Evolutionary conservation across 2,329 filamentous ascomycete genomes (phyloP).

Genomic region (Gremmenia infestans): DNA sequence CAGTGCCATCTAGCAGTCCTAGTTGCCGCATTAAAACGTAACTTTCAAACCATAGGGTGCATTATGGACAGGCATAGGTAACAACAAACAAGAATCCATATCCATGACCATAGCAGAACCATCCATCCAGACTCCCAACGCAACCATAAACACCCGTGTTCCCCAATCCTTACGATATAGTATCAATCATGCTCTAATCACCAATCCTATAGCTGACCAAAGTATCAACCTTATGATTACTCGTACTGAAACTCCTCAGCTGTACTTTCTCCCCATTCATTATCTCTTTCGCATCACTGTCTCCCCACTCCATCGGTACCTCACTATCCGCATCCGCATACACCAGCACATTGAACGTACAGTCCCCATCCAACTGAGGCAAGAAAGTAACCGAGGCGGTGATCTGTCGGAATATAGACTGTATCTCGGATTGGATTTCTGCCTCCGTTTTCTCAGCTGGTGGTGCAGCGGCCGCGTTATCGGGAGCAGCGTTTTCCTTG

Average conservation of each 20-base stretch:
- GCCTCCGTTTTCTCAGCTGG: slow-evolving; percentile 75
- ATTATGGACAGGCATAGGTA: background rate
- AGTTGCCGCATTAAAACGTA: too few relatives aligned
- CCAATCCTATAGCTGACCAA: slow-evolving; percentile 81
- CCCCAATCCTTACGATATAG: background rate
- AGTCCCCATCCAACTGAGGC: slow-evolving; percentile 87
- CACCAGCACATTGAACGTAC: slow-evolving; percentile 97
- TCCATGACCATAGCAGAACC: background rate
- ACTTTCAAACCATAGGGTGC: too few relatives aligned
- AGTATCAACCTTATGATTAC: slow-evolving; percentile 89
- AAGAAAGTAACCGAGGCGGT: slow-evolving; percentile 96
- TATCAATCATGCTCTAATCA: slow-evolving; percentile 31
- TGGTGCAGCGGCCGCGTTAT: slow-evolving; percentile 36
- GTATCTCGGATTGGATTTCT: slow-evolving; percentile 93
- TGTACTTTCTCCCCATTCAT: slow-evolving; percentile 89
- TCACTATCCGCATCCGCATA: slow-evolving; percentile 97
- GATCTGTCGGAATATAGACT: slow-evolving; percentile 95
- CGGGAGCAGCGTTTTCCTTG: slow-evolving; percentile 64
- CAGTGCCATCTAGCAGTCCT: too few relatives aligned
- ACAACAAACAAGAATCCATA: background rate
- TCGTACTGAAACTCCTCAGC: slow-evolving; percentile 91
- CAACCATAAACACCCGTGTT: background rate
- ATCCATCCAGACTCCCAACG: slow-evolving; percentile 1
- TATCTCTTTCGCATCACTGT: slow-evolving; percentile 97
- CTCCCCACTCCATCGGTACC: slow-evolving; percentile 96